Percentiles rank a stretch among this genome's conserved stretches.
These are phyloP conservation scores for Trichoderma gracile DNA, from an alignment of 2,329 filamentous ascomycete species.

Conservation along the genomic window DNA sequence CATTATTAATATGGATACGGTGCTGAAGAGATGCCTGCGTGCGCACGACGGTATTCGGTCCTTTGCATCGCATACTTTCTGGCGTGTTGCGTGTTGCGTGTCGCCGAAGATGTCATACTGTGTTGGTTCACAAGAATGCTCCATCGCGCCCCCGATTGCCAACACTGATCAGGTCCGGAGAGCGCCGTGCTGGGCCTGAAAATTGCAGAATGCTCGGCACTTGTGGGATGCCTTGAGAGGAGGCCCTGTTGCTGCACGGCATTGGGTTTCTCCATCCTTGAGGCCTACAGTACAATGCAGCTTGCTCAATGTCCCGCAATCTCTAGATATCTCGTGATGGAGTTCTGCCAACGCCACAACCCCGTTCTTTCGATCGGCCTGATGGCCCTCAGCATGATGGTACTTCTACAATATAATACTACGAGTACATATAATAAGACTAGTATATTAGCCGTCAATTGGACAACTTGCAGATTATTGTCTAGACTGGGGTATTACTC, in stretches of 20 bases:
- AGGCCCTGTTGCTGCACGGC: constrained; percentile 1
- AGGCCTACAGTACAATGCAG: constrained; percentile 10
- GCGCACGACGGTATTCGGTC: constrained; percentile 17
- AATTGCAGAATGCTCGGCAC: constrained; percentile 9
- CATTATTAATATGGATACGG: constrained; percentile 4
- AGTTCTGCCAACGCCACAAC: not conserved
- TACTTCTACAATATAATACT: too few relatives aligned
- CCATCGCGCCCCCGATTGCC: too few relatives aligned
- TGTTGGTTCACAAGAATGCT: too few relatives aligned
- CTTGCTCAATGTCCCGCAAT: not conserved
- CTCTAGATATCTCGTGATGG: not conserved
- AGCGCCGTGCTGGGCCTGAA: not conserved
- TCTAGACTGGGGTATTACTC: not conserved
- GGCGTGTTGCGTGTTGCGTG: too few relatives aligned
- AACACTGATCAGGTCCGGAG: too few relatives aligned
- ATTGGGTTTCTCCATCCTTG: constrained; percentile 1
- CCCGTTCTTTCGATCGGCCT: too few relatives aligned
- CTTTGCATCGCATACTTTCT: constrained; percentile 12
- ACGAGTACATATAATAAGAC: too few relatives aligned
- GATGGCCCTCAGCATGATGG: too few relatives aligned
- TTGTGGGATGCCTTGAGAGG: not conserved
- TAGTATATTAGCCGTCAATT: too few relatives aligned
- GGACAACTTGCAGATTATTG: too few relatives aligned
- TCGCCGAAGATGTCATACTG: too few relatives aligned
- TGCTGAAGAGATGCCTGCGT: not conserved